These are phyloP conservation scores for Phialocephala sp. DNA, from an alignment of 2,329 filamentous ascomycete genomes.

Conservation along the genomic window DNA sequence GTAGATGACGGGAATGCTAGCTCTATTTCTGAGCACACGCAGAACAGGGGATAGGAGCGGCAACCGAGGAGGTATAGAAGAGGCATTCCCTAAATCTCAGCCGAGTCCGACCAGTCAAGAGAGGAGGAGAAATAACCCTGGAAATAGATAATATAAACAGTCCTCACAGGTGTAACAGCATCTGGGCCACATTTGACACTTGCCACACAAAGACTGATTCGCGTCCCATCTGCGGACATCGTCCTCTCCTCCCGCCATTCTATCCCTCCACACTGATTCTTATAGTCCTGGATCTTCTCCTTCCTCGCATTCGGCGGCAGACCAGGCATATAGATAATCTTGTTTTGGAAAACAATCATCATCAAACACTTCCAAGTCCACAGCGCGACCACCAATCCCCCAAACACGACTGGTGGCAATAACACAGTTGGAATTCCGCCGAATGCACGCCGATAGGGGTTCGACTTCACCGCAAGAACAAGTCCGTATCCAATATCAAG, in stretches of 20 bases:
- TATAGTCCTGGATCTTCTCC: constrained; percentile 71
- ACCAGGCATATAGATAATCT: constrained; percentile 82
- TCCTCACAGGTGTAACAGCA: constrained; percentile 22
- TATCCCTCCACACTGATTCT: constrained; percentile 63
- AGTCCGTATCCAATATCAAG: background rate
- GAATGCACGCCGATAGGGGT: constrained; percentile 27
- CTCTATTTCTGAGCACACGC: constrained; percentile 49
- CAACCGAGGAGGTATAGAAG: constrained; percentile 61
- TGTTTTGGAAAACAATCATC: constrained; percentile 79
- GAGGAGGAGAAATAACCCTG: constrained; percentile 51
- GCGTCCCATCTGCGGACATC: constrained; percentile 66
- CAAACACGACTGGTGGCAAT: constrained; percentile 66
- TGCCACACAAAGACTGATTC: constrained; percentile 62
- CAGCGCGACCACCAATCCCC: constrained; percentile 66
- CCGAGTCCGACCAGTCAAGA: constrained; percentile 25
- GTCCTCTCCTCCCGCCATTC: constrained; percentile 69
- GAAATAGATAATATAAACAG: constrained; percentile 62
- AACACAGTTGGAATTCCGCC: constrained; percentile 33
- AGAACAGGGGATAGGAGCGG: constrained; percentile 61
- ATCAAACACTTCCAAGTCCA: constrained; percentile 73
- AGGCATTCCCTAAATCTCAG: constrained; percentile 59
- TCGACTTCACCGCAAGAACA: background rate
- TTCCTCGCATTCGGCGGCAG: constrained; percentile 72
- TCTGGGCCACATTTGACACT: constrained; percentile 27
- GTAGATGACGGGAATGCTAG: constrained; percentile 42